Evolutionary conservation across 345 rosid species (phyloP).

Genomic region (Camelina laxa): DNA sequence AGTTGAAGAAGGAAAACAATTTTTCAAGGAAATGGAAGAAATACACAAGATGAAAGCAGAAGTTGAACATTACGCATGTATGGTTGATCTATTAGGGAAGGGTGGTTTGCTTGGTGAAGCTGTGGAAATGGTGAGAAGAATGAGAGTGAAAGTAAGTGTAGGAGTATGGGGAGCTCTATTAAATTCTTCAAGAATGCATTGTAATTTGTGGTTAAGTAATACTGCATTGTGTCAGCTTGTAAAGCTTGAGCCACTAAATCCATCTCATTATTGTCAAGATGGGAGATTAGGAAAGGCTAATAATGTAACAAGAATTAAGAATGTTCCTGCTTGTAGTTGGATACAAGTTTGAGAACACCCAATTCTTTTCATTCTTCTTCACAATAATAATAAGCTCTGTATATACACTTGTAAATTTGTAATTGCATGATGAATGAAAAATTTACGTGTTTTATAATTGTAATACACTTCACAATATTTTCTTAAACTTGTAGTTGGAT

Average conservation of each 20-base stretch:
- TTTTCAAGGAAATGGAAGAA: constrained; percentile 56
- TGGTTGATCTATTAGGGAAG: constrained; percentile 70
- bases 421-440: no score
- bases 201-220: constrained; percentile 56
- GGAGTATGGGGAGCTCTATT: constrained; percentile 70
- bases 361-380: neutral
- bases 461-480: no score
- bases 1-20: constrained; percentile 56
- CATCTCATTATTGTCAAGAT: constrained; percentile 53
- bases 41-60: constrained; percentile 44
- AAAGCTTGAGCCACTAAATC: constrained; percentile 61
- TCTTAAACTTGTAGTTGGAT: constrained; percentile 70
- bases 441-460: no score
- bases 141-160: constrained; percentile 63
- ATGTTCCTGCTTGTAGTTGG: constrained; percentile 64
- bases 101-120: constrained; percentile 61
- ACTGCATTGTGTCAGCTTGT: constrained; percentile 53
- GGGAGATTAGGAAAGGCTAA: constrained; percentile 52
- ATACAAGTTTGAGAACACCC: constrained; percentile 37
- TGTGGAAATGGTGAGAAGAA: constrained; percentile 47
- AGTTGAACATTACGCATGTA: constrained; percentile 62
- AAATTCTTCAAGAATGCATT: constrained; percentile 59
- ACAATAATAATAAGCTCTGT: neutral
- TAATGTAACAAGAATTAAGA: constrained; percentile 45
- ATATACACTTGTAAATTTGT: neutral